Evolutionary conservation across 2,329 filamentous ascomycete species (phyloP).

Genomic region (Ophiosphaerella korrae): DNA sequence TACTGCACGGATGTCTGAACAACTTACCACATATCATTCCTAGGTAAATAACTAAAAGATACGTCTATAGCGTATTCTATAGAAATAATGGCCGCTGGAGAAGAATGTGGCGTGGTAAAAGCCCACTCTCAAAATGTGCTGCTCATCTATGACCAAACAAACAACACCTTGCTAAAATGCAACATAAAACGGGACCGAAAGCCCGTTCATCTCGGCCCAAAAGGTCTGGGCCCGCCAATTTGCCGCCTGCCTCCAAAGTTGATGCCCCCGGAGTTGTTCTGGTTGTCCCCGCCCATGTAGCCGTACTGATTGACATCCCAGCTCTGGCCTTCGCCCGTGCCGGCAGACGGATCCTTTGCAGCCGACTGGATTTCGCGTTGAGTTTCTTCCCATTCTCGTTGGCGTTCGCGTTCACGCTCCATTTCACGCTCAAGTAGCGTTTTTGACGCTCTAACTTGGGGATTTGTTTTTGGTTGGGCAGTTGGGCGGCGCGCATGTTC

Average conservation of each 20-base stretch:
- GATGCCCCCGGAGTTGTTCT: slow-evolving; percentile 67
- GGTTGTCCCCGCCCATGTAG: slow-evolving; percentile 74
- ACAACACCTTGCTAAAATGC: background rate
- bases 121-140: no score
- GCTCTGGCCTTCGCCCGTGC: slow-evolving; percentile 68
- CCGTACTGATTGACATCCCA: slow-evolving; percentile 82
- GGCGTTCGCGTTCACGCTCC: slow-evolving; percentile 77
- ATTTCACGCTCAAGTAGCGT: slow-evolving; percentile 79
- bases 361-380: slow-evolving; percentile 68
- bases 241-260: slow-evolving; percentile 71
- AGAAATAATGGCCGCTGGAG: no score
- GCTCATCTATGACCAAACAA: no score
- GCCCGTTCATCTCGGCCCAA: slow-evolving; percentile 41
- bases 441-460: slow-evolving; percentile 68
- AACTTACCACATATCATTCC: no score
- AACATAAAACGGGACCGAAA: background rate
- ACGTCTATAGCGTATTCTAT: background rate
- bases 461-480: slow-evolving; percentile 65
- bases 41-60: background rate
- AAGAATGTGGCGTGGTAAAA: no score
- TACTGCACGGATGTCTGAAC: no score
- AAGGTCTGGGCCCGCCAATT: slow-evolving; percentile 77
- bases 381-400: slow-evolving; percentile 78
- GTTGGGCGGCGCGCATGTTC: slow-evolving; percentile 66
- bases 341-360: slow-evolving; percentile 61